A percentile compares a stretch with the other conserved stretches of the same genome.
Conservation (phyloP, 345 rosid species). For the Melaleuca quinquenervia region DNA sequence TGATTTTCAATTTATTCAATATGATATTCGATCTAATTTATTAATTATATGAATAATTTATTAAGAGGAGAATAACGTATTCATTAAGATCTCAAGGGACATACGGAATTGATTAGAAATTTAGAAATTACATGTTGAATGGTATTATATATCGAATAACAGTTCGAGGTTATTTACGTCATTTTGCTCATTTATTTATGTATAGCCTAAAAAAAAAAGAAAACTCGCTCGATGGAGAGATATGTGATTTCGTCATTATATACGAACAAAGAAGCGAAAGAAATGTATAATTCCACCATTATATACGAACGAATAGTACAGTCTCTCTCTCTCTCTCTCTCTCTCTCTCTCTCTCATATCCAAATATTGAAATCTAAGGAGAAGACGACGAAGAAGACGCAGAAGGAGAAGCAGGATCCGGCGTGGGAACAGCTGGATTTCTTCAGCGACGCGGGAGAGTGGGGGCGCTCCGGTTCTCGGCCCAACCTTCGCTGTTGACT, state of each 20-base stretch:
- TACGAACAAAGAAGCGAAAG: background rate
- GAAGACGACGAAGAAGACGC: background rate
- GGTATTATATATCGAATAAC: no score
- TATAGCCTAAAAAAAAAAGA: background rate
- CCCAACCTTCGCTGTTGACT: background rate
- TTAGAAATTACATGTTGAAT: no score
- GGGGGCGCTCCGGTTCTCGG: background rate
- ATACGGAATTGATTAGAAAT: no score
- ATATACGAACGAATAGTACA: background rate
- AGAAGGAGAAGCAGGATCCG: background rate
- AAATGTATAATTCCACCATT: background rate
- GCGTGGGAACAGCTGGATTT: background rate
- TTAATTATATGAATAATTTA: background rate
- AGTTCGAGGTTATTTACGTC: background rate
- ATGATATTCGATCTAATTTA: background rate
- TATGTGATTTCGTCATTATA: background rate
- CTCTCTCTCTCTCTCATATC: background rate
- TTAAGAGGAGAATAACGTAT: no score
- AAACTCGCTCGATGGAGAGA: background rate
- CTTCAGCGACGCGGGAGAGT: background rate
- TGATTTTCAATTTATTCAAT: no score
- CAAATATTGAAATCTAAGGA: background rate
- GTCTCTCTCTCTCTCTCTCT: background rate
- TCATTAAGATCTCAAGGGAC: no score
- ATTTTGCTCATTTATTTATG: no score